A percentile compares a stretch with the other conserved stretches of the same genome.
phyloP scores from a whole-genome alignment of 164 flowering plant species.

The Chloranthus sessilifolius region DNA sequence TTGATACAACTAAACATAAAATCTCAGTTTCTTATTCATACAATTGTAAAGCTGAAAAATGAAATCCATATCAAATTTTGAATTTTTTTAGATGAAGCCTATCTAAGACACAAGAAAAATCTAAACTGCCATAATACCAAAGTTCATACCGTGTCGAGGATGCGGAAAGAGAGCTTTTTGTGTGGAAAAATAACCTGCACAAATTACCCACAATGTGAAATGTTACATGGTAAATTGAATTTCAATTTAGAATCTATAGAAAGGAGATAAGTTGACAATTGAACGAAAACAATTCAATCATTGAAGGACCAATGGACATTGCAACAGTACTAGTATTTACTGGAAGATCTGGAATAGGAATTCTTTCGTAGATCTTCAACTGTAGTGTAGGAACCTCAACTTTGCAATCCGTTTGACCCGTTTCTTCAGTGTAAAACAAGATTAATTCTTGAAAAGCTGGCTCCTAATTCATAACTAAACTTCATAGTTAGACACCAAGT shows the following conservation, averaged over 20 bases:
- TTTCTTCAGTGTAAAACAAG: slow-evolving; percentile 67
- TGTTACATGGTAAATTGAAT: no score
- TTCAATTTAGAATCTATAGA: no score
- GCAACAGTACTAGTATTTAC: slow-evolving; percentile 32
- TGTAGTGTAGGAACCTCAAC: slow-evolving; percentile 53
- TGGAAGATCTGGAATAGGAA: slow-evolving; percentile 92
- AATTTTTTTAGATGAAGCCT: no score
- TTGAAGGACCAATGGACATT: not conserved
- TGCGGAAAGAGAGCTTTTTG: slow-evolving; percentile 92
- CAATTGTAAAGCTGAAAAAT: no score
- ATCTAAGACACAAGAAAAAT: no score
- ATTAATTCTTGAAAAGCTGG: slow-evolving; percentile 88
- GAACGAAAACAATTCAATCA: not conserved
- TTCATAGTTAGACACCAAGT: not conserved
- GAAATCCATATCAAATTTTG: no score
- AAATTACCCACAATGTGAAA: slow-evolving; percentile 9
- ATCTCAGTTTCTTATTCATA: no score
- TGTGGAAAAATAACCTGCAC: slow-evolving; percentile 93
- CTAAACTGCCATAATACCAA: not conserved
- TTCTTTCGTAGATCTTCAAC: slow-evolving; percentile 80
- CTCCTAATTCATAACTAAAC: slow-evolving; percentile 41
- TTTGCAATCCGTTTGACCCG: slow-evolving; percentile 20
- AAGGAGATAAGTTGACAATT: no score
- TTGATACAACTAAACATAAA: no score
- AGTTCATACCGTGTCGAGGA: slow-evolving; percentile 80